These are phyloP conservation scores for Myxozyma udenii DNA, from an alignment of 805 yeast genomes.

Conservation along the genomic window DNA sequence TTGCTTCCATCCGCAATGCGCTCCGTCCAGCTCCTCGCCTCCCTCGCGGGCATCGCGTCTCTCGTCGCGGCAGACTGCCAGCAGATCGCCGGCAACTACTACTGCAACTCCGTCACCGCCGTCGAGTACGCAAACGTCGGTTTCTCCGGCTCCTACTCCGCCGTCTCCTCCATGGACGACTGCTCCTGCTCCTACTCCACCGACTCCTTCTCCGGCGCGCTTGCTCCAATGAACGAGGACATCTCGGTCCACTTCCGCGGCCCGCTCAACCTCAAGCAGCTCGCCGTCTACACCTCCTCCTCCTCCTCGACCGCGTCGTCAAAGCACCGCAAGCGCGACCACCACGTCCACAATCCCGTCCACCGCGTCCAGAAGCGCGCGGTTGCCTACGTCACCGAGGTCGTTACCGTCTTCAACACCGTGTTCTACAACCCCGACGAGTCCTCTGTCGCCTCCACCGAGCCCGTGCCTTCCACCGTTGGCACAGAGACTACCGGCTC, in stretches of 20 bases:
- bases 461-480: conserved; percentile 31
- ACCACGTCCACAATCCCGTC: conserved; percentile 23
- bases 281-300: conserved; percentile 77
- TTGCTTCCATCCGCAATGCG: conserved; percentile 5
- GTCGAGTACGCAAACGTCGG: conserved; percentile 72
- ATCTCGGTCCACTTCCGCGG: conserved; percentile 88
- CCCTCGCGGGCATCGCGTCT: conserved; percentile 10
- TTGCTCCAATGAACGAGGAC: conserved; percentile 83
- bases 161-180: conserved; percentile 76
- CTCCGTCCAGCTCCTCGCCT: neutral
- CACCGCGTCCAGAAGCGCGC: conserved; percentile 53
- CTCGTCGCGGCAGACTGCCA: conserved; percentile 16
- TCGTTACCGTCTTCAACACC: conserved; percentile 60
- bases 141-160: conserved; percentile 76
- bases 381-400: conserved; percentile 65
- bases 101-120: conserved; percentile 69
- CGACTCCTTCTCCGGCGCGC: conserved; percentile 60
- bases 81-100: conserved; percentile 62
- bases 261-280: conserved; percentile 72
- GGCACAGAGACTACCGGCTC: conserved; percentile 20
- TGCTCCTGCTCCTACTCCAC: conserved; percentile 59
- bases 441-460: conserved; percentile 33
- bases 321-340: conserved; percentile 48
- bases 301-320: conserved; percentile 41
- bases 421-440: conserved; percentile 33